Evolutionary conservation across 345 rosid genomes (phyloP).

Genomic region (Excoecaria agallocha): DNA sequence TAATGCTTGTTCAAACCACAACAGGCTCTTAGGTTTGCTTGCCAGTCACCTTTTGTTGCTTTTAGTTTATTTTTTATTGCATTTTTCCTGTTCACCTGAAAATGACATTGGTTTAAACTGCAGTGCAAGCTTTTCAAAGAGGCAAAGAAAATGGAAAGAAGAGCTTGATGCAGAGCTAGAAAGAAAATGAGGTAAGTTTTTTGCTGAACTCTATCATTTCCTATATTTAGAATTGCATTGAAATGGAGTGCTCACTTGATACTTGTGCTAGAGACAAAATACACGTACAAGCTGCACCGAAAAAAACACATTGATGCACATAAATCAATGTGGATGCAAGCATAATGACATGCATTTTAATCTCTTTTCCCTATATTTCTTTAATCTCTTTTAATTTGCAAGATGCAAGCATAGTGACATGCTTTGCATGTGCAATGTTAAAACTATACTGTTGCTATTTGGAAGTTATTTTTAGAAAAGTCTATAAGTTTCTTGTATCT

Average conservation of each 20-base stretch:
- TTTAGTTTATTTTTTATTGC: not conserved
- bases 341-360: too few species aligned
- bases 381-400: too few species aligned
- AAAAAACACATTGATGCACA: not conserved
- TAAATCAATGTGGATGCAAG: too few species aligned
- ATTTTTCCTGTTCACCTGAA: conserved; percentile 2
- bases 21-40: conserved; percentile 37
- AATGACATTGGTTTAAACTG: conserved; percentile 21
- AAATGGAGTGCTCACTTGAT: too few species aligned
- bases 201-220: not conserved
- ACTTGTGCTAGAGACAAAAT: too few species aligned
- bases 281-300: too few species aligned
- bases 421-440: too few species aligned
- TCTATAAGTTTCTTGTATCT: not conserved
- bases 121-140: conserved; percentile 26
- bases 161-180: conserved; percentile 34
- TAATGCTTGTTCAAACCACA: conserved; percentile 4
- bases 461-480: too few species aligned
- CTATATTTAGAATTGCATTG: too few species aligned
- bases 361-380: too few species aligned
- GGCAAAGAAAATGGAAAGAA: conserved; percentile 34
- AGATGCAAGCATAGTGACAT: too few species aligned
- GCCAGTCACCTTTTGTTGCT: not conserved
- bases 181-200: conserved; percentile 30
- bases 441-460: too few species aligned